These are phyloP conservation scores for Dillenia turbinata DNA, from an alignment of 164 flowering plant species.

Conservation along the genomic window DNA sequence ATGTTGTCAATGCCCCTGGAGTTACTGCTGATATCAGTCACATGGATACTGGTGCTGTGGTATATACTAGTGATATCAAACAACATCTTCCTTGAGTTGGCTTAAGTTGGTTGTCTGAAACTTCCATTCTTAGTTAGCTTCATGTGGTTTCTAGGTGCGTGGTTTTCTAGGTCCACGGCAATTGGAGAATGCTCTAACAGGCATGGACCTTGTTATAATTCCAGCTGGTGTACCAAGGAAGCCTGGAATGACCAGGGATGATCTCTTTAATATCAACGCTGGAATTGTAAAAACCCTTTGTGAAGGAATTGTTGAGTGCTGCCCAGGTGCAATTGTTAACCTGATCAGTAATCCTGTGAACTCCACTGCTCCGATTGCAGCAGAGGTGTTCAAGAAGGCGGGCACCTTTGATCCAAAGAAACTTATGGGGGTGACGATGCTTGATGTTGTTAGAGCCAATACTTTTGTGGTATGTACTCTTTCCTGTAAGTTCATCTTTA, in stretches of 20 bases:
- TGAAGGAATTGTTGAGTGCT: slow-evolving; percentile 87
- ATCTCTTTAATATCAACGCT: slow-evolving; percentile 93
- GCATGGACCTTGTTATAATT: slow-evolving; percentile 93
- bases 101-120: too few relatives aligned
- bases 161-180: slow-evolving; percentile 87
- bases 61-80: slow-evolving; percentile 14
- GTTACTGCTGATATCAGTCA: slow-evolving; percentile 96
- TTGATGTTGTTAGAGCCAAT: slow-evolving; percentile 82
- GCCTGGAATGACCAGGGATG: slow-evolving; percentile 99
- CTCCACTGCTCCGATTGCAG: slow-evolving; percentile 81
- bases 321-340: slow-evolving; percentile 75
- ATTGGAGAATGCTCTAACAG: slow-evolving; percentile 80
- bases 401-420: slow-evolving; percentile 72
- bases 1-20: slow-evolving; percentile 91
- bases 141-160: slow-evolving; percentile 55
- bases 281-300: slow-evolving; percentile 90
- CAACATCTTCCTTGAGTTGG: too few relatives aligned
- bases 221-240: slow-evolving; percentile 99
- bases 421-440: slow-evolving; percentile 73
- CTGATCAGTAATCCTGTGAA: slow-evolving; percentile 81
- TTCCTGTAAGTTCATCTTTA: too few relatives aligned
- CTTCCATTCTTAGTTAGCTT: too few relatives aligned
- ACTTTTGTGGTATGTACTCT: slow-evolving; percentile 70
- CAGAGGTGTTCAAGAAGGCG: slow-evolving; percentile 80
- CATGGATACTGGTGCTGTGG: slow-evolving; percentile 98